phyloP scores from a whole-genome alignment of 1,284 basidiomycete genomes.

The Sporisorium scitamineum region DNA sequence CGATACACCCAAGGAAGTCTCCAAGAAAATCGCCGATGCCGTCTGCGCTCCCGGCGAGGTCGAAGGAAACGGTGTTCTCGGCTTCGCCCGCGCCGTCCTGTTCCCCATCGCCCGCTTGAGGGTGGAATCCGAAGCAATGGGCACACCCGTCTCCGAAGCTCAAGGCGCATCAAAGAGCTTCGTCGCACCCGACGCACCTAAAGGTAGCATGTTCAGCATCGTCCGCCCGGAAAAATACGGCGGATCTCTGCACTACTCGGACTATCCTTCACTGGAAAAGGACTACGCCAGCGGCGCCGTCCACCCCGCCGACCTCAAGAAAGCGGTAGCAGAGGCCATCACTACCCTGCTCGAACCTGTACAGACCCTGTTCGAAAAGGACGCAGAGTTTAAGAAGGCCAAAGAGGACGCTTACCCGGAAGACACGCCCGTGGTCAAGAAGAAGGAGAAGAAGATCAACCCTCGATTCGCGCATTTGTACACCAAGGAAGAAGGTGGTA shows the following conservation, averaged over 20 bases:
- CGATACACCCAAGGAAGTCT: constrained; percentile 84
- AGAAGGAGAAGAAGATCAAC: constrained; percentile 64
- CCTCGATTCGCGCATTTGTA: constrained; percentile 55
- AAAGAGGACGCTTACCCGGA: constrained; percentile 85
- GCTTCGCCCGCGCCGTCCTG: constrained; percentile 88
- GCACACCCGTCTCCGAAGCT: constrained; percentile 25
- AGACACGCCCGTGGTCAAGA: constrained; percentile 51
- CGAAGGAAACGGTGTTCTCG: constrained; percentile 88
- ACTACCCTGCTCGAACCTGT: constrained; percentile 85
- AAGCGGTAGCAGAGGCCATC: constrained; percentile 81
- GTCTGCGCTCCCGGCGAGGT: constrained; percentile 90
- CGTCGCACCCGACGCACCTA: constrained; percentile 75
- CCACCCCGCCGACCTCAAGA: constrained; percentile 92
- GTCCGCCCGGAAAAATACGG: constrained; percentile 83
- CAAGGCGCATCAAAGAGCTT: constrained; percentile 42
- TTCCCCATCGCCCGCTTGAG: constrained; percentile 79
- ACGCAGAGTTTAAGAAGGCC: constrained; percentile 83
- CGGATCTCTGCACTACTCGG: constrained; percentile 81
- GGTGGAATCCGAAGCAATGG: constrained; percentile 46
- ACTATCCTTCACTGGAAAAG: constrained; percentile 78
- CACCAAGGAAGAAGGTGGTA: constrained; percentile 57
- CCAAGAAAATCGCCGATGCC: constrained; percentile 90
- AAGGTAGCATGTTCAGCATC: constrained; percentile 85
- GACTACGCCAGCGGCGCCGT: constrained; percentile 82
- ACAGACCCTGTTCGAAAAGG: constrained; percentile 79